Evolutionary conservation across 2,329 filamentous ascomycete species (phyloP), one percentile per base, ranked within the genome.

Genomic region (Beauveria sp.): DNA sequence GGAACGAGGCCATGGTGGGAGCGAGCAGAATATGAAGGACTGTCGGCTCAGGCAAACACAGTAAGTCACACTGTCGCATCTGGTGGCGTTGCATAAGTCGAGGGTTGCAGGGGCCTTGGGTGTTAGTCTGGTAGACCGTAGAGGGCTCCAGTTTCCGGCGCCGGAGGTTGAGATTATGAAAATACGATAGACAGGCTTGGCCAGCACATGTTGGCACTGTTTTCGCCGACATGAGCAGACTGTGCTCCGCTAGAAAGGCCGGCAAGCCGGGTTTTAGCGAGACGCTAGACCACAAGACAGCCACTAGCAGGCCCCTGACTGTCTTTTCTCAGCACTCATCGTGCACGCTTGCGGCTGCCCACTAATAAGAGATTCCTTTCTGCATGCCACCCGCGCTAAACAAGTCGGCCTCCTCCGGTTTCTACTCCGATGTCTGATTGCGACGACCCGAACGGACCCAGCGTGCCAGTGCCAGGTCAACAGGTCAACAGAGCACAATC

Each of bases 71-170:
- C 61, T 62, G 61, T 62, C 28, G 48, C 46, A 62, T 59, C 61
- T 62, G 54, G 61, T 59, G 54, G 61, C 61, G 61, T 62, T 58
- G 61, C 61, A 62, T 62, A 62, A 52, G 54, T 54, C 49, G 61
- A 62, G 60, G 34, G 52, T 43, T 48, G 9, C 28, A 46, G 31
- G 50, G 58, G 40, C 34, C 10, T 14, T 24, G 46, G 50, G 16
- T 14, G 3, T 24, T 16, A 20, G 28, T 31, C 45, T 38, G 12
- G 34, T 38, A 38, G 34, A 38, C 34, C 34, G 20, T 50, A 53
- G 18, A 20, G 51, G 52, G 24, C 53, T 62, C 52, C 48, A 52
- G 60, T 46, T 53, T 51, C 60, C 52, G 53, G 60, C 45, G 45
- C 53, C 60, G 53, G 60, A 62, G 28, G 14, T 10, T 58, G 34